Conservation (phyloP, 768 basidiomycete species). For the Podaxis rugospora region DNA sequence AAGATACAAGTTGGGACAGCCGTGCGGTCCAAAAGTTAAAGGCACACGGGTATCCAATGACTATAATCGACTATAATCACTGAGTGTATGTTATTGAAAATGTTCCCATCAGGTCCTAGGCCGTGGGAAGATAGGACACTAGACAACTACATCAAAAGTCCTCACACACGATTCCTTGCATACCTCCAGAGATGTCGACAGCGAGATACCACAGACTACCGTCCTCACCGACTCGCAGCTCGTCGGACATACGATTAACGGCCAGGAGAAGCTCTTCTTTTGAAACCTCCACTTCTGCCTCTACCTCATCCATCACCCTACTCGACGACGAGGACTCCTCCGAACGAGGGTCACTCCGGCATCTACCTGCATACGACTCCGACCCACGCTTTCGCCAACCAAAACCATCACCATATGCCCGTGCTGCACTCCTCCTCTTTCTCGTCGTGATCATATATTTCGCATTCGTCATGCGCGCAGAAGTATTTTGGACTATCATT, state of each 20-base stretch:
- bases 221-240: slow-evolving; percentile 2
- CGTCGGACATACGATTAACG: not conserved
- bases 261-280: slow-evolving; percentile 1
- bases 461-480: slow-evolving; percentile 24
- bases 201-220: slow-evolving; percentile 6
- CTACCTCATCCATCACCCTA: slow-evolving; percentile 4
- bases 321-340: not conserved
- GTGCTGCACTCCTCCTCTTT: slow-evolving; percentile 31
- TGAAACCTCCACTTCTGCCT: not conserved
- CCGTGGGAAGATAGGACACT: not conserved
- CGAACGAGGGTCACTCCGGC: slow-evolving; percentile 3
- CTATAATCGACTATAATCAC: too few species aligned
- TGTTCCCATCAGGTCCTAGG: not conserved
- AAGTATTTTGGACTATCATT: slow-evolving; percentile 5
- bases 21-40: slow-evolving; percentile 35
- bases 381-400: slow-evolving; percentile 33
- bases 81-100: too few species aligned
- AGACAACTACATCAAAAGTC: not conserved
- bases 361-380: slow-evolving; percentile 9
- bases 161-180: not conserved
- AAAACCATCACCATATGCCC: slow-evolving; percentile 33
- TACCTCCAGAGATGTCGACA: not conserved
- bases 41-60: slow-evolving; percentile 1
- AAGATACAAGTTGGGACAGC: slow-evolving; percentile 29
- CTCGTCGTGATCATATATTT: slow-evolving; percentile 33